Percentiles rank a stretch among this genome's conserved stretches.
Evolutionary conservation across 257 asterid genomes (phyloP).

Genomic region (Solanum pimpinellifolium): DNA sequence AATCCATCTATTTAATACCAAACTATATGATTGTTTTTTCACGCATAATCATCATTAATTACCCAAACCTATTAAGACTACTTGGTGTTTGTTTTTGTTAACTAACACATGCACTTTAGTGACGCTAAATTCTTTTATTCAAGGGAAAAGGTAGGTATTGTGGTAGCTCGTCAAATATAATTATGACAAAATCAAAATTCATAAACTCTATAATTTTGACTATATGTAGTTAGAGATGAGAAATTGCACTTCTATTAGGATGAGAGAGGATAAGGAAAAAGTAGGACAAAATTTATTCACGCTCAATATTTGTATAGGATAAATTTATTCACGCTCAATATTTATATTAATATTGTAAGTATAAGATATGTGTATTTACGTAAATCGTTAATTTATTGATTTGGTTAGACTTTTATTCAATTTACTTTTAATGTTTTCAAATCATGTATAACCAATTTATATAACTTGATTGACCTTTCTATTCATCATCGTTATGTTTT

Average conservation of each 20-base stretch:
- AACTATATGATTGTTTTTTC: background rate
- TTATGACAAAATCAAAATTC: too few species aligned
- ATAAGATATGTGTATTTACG: too few species aligned
- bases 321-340: background rate
- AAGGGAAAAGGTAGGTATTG: background rate
- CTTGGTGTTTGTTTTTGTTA: background rate
- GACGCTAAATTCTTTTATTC: background rate
- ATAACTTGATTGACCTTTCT: background rate
- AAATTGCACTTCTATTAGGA: too few species aligned
- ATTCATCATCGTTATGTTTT: background rate
- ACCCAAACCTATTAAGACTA: background rate
- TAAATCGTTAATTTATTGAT: background rate
- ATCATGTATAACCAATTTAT: too few species aligned
- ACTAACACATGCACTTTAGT: background rate
- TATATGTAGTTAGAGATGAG: background rate
- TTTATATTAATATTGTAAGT: too few species aligned
- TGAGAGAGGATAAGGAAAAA: background rate
- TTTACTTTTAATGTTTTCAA: background rate
- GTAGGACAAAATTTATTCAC: too few species aligned
- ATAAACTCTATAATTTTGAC: too few species aligned
- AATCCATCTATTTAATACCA: background rate
- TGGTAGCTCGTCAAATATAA: background rate
- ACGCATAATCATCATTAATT: background rate
- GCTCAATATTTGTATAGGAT: too few species aligned
- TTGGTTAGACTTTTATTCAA: background rate